phyloP scores from a whole-genome alignment of 345 rosid genomes.

The Laguncularia racemosa region DNA sequence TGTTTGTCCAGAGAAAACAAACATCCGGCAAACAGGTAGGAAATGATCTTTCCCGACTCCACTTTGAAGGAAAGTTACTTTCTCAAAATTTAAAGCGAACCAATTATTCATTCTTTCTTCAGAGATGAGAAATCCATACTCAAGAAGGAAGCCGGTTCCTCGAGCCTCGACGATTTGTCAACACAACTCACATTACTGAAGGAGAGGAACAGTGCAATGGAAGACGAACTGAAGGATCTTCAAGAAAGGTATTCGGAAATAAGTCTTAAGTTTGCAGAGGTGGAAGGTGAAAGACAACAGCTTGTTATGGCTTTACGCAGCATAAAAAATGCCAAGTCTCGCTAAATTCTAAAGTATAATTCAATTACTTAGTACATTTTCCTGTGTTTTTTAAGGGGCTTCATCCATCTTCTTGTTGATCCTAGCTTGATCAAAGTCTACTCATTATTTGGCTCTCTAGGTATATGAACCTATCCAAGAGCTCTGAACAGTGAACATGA shows the following conservation, averaged over 20 bases:
- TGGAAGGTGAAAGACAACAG: slow-evolving; percentile 42
- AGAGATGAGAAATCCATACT: background rate
- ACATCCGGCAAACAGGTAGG: no score
- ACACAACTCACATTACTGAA: slow-evolving; percentile 6
- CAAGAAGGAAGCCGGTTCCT: background rate
- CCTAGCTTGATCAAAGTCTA: no score
- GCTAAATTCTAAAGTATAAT: no score
- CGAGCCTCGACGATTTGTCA: background rate
- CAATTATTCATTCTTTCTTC: background rate
- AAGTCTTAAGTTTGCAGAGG: slow-evolving; percentile 45
- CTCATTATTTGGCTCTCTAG: no score
- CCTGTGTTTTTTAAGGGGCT: no score
- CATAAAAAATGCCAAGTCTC: slow-evolving; percentile 21
- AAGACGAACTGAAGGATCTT: slow-evolving; percentile 35
- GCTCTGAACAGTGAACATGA: no score
- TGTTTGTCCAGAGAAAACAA: no score
- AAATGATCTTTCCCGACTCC: no score
- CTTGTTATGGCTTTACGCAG: slow-evolving; percentile 31
- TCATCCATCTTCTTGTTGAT: no score
- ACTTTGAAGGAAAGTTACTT: no score
- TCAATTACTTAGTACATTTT: no score
- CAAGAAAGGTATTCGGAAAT: slow-evolving; percentile 38
- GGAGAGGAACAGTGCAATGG: slow-evolving; percentile 31
- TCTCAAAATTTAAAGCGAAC: background rate
- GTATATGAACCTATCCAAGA: no score